Base-by-base conservation (phyloP, 2,329 filamentous ascomycete species). In the Fusarium graminum region DNA sequence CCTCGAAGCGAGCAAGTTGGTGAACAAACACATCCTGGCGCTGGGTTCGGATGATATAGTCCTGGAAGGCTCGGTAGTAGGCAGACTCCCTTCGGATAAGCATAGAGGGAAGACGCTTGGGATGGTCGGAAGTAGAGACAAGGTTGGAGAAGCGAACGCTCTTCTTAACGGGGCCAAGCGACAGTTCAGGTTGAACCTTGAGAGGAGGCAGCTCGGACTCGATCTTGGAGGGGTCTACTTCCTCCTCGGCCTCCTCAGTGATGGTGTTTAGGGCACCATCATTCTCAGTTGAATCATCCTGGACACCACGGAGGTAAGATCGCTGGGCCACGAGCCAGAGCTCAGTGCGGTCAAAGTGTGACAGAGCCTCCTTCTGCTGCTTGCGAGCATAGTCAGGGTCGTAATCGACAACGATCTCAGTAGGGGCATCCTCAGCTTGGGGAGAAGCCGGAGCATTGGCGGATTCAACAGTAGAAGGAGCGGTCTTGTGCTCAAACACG, bases 41-140 rank as follows among this genome's bases (percentile, higher is more conserved):
- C 56, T 87, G 88, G 14, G 87, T 88, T 30, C 87, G 86, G 59
- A 91, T 85, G 43, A 89, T 81, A 68, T 92, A 86, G 74, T 90
- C 88, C 69, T 93, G 89, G 76, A 97, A 97, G 11, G 93, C 93
- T 63, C 92, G 90, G 80, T 93, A 94, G 78, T 97, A 97, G 7
- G 94, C 91, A 5, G 90, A 90, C 73, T 95, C 92, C 74, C 86
- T 82, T 57, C 82, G 83, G 25, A 77, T 57, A 29, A 89, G 78
- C 78, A 84, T 80, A 54, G 84, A 79, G 11, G 85, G 85, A 17
- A 88, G 78, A 34, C 78, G 78, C 70, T 82, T 82, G 25, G 85
- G 83, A 40, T 82, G 76, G 36, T 81, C 79, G 60, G 75, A 80
- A 69, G 77, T 78, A 39, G 78, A 79, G 63, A 82, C 78, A 52